These are phyloP conservation scores for Trichoderma cornu-damae DNA, from an alignment of 2,329 filamentous ascomycete species.

Conservation along the genomic window DNA sequence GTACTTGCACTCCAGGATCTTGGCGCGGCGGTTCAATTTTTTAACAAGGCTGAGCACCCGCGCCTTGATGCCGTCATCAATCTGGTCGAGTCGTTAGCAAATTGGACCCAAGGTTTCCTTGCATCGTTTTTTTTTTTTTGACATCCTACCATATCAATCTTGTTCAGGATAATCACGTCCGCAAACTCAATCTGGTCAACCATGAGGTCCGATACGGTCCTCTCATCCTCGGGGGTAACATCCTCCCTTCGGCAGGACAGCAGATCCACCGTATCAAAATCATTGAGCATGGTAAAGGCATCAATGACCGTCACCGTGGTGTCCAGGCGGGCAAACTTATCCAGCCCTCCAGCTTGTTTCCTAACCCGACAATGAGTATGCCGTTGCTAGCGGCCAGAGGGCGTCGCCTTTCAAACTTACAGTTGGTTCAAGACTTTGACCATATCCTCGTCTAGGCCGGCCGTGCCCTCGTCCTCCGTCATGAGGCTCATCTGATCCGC, in stretches of 20 bases:
- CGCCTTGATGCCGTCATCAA: slow-evolving; percentile 37
- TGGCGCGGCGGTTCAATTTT: slow-evolving; percentile 62
- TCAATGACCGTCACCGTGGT: slow-evolving; percentile 70
- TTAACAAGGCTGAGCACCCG: slow-evolving; percentile 51
- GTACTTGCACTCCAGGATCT: slow-evolving; percentile 56
- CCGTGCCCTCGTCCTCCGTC: slow-evolving; percentile 28
- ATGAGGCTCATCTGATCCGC: slow-evolving; percentile 42
- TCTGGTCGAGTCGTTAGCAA: slow-evolving; percentile 23
- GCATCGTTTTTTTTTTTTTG: not conserved
- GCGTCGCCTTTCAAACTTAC: slow-evolving; percentile 23
- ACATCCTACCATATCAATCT: slow-evolving; percentile 55
- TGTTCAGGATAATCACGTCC: slow-evolving; percentile 68
- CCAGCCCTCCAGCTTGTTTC: slow-evolving; percentile 56
- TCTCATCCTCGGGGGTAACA: slow-evolving; percentile 61
- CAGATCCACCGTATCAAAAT: slow-evolving; percentile 66
- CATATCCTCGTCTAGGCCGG: slow-evolving; percentile 34
- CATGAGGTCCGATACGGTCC: slow-evolving; percentile 70
- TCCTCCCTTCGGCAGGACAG: slow-evolving; percentile 59
- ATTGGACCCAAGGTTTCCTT: not conserved
- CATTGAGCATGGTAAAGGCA: slow-evolving; percentile 65
- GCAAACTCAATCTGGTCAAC: slow-evolving; percentile 75
- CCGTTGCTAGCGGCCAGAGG: too few species aligned
- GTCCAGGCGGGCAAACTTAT: slow-evolving; percentile 61
- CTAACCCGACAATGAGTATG: slow-evolving; percentile 22
- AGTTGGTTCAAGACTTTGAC: slow-evolving; percentile 35